Conservation (phyloP, 2,329 filamentous ascomycete species). For the Talaromyces amestolkiae region DNA sequence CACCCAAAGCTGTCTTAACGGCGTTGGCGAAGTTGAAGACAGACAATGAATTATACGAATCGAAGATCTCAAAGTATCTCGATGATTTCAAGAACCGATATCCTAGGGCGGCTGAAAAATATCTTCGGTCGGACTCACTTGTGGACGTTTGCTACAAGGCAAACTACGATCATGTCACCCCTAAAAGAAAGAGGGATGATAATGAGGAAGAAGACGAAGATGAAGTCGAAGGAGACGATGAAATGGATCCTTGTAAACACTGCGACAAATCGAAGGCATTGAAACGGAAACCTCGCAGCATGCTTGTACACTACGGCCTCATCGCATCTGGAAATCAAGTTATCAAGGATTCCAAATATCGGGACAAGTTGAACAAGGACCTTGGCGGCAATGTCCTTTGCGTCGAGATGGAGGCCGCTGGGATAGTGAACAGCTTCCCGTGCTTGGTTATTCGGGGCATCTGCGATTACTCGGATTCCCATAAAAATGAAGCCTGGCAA, state of each 20-base stretch:
- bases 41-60: neutral
- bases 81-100: neutral
- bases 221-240: neutral
- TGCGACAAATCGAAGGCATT: neutral
- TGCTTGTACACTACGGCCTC: slow-evolving; percentile 25
- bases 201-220: neutral
- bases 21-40: neutral
- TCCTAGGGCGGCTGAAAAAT: neutral
- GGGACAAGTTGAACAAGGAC: slow-evolving; percentile 18
- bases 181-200: neutral
- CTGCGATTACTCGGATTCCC: slow-evolving; percentile 22
- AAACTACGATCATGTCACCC: neutral
- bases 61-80: neutral
- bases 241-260: neutral
- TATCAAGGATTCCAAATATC: slow-evolving; percentile 19
- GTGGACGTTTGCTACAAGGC: neutral
- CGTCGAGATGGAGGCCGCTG: slow-evolving; percentile 17
- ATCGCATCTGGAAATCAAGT: slow-evolving; percentile 25
- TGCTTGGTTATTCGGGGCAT: slow-evolving; percentile 24
- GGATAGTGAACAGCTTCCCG: slow-evolving; percentile 18
- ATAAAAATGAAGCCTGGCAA: slow-evolving; percentile 22
- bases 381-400: neutral
- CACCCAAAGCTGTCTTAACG: neutral
- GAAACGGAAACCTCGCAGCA: neutral
- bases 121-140: neutral